Evolutionary conservation across 306 rosid species (phyloP), one percentile per base, ranked within the genome.

Genomic region (Urtica urens): DNA sequence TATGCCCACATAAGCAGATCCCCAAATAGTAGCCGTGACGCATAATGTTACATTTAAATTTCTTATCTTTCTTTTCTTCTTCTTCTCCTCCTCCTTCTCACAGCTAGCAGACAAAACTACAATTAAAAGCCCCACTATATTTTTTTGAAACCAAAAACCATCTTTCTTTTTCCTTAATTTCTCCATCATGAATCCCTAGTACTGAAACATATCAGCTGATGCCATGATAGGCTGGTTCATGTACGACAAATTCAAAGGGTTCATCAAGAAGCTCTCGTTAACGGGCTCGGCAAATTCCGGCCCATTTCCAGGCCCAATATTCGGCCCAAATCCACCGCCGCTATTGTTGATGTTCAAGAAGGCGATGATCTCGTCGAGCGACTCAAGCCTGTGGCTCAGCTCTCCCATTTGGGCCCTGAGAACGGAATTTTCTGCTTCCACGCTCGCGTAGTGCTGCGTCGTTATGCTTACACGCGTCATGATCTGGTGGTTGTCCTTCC

Each of bases 361-460:
- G 0, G 34, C 42, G 30, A 69, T 41, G 15, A 90, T 84, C 55
- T 90, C 97, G 13, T 69, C 64, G 35, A 85, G 51, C 3, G 97
- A 81, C 29, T 81, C 78, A 20, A 90, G 34, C 34, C 97, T 72
- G 59, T 69, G 42, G 52, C 66, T 67, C 0, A 90, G 69, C 51
- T 90, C 97, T 5, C 58, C 59, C 48, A 60, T 63, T 51, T 90
- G 97, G 46, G 95, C 95, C 53, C 77, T 68, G 29, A 90, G 77
- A 6, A 90, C 75, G 0, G 94, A 84, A 24, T 90, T 90, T 4
- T 81, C 95, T 12, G 94, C 49, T 59, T 90, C 97, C 3, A 85
- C 58, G 55, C 55, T 59, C 64, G 73, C 14, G 59, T 40, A 85
- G 42, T 74, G 76, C 34, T 84, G 87, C 1, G 79, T 64, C 2